Conservation (phyloP, 768 basidiomycete genomes). For the Boletus sensibilis region DNA sequence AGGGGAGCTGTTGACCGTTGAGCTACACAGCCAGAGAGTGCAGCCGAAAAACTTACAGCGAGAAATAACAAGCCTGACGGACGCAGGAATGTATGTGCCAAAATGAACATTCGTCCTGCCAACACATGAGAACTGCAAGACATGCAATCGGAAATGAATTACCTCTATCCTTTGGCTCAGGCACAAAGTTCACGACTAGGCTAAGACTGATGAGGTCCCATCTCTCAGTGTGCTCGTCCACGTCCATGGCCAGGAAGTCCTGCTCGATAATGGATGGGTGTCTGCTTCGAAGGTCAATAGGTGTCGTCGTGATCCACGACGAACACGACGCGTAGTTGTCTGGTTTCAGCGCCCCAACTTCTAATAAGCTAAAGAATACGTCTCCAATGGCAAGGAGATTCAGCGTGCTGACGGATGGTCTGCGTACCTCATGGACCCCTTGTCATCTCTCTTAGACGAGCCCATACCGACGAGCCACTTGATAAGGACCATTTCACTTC, state of each 20-base stretch:
- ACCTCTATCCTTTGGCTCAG: slow-evolving; percentile 76
- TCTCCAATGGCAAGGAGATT: background rate
- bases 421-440: slow-evolving; percentile 33
- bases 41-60: slow-evolving; percentile 47
- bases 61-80: slow-evolving; percentile 65
- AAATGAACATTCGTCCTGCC: slow-evolving; percentile 67
- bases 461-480: slow-evolving; percentile 66
- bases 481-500: slow-evolving; percentile 79
- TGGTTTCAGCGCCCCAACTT: slow-evolving; percentile 84
- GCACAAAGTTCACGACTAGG: slow-evolving; percentile 88
- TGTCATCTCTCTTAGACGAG: slow-evolving; percentile 27
- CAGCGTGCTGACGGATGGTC: slow-evolving; percentile 1
- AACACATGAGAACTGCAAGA: background rate
- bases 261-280: slow-evolving; percentile 83
- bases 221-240: slow-evolving; percentile 43
- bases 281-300: slow-evolving; percentile 83
- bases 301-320: slow-evolving; percentile 69
- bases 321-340: slow-evolving; percentile 71
- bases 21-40: slow-evolving; percentile 3
- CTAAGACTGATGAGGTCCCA: slow-evolving; percentile 88
- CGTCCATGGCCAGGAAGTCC: slow-evolving; percentile 73
- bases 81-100: slow-evolving; percentile 57
- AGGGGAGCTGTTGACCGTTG: slow-evolving; percentile 59
- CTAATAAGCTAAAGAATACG: slow-evolving; percentile 58
- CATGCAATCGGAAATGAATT: background rate